Evolutionary conservation across 805 yeast genomes (phyloP), one percentile per base, ranked within the genome.

Genomic region (Candida morakotiae): DNA sequence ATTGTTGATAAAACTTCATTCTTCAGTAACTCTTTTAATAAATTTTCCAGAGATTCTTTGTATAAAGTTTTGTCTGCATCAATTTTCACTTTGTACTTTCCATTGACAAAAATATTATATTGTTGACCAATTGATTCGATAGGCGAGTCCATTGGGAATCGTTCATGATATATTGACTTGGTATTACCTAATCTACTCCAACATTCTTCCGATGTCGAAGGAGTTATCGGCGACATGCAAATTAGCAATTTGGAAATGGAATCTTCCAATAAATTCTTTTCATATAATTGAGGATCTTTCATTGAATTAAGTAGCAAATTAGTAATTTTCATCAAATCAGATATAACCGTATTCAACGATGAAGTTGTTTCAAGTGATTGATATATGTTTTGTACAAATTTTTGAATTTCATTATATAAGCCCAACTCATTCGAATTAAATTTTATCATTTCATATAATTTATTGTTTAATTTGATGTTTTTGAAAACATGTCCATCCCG

Each of bases 271-370:
- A 86, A 42, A 0, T 60, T 62, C 0, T 56, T 44, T 28, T 62
- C 56, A 8, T 77, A 60, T 1, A 28, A 16, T 4, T 54, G 45
- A 1, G 59, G 48, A 5, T 61, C 52, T 25, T 70, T 69, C 3
- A 66, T 29, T 0, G 73, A 70, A 2, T 54, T 44, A 2, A 56
- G 51, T 13, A 85, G 48, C 1, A 67, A 46, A 48, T 79, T 61
- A 8, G 9, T 83, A 34, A 81, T 56, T 52, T 88, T 93, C 96
- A 88, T 91, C 51, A 79, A 83, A 53, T 88, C 94, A 0, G 97
- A 86, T 17, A 93, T 75, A 1, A 87, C 79, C 0, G 96, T 89
- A 57, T 93, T 91, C 55, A 91, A 65, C 0, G 88, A 70, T 19
- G 83, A 60, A 0, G 76, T 71, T 1, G 60, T 65, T 16, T 68